Percentiles rank a stretch among this genome's conserved stretches.
Evolutionary conservation across 106 monocot species (phyloP).

Genomic region (Dendrobium huoshanense): DNA sequence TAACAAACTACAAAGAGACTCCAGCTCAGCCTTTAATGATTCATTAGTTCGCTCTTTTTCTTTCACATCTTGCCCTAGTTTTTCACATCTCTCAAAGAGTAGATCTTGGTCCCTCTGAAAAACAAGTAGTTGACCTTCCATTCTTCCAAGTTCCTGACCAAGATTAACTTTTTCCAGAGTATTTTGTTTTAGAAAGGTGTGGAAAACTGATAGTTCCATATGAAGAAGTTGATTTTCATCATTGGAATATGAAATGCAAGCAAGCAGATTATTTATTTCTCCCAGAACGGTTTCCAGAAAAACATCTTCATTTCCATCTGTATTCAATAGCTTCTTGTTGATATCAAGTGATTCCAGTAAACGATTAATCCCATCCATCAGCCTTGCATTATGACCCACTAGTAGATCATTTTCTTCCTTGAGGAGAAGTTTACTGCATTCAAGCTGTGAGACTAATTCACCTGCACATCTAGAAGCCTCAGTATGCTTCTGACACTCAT

Average conservation of each 20-base stretch:
- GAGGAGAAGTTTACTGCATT: constrained; percentile 7
- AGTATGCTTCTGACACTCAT: constrained; percentile 22
- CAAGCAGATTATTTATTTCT: constrained; percentile 32
- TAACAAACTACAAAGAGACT: not conserved
- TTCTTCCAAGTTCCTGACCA: constrained; percentile 6
- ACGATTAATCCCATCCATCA: constrained; percentile 27
- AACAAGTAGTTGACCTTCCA: not conserved
- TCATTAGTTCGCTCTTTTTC: not conserved
- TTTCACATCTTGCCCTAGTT: constrained; percentile 1
- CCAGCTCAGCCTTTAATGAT: not conserved
- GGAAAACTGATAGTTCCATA: constrained; percentile 31
- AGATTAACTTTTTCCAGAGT: constrained; percentile 11
- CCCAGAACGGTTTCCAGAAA: constrained; percentile 24
- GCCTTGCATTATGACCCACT: constrained; percentile 33
- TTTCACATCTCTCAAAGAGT: not conserved
- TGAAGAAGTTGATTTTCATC: constrained; percentile 33
- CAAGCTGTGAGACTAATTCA: constrained; percentile 12
- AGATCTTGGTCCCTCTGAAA: not conserved
- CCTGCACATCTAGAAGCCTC: constrained; percentile 21
- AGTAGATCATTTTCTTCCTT: constrained; percentile 12
- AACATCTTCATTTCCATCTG: constrained; percentile 27
- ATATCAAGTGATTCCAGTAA: constrained; percentile 30
- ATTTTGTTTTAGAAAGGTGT: constrained; percentile 39
- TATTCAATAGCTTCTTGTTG: constrained; percentile 16
- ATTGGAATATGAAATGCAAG: constrained; percentile 23